These are phyloP conservation scores for Mariannaea sp. DNA, from an alignment of 2,329 filamentous ascomycete genomes.

Conservation along the genomic window DNA sequence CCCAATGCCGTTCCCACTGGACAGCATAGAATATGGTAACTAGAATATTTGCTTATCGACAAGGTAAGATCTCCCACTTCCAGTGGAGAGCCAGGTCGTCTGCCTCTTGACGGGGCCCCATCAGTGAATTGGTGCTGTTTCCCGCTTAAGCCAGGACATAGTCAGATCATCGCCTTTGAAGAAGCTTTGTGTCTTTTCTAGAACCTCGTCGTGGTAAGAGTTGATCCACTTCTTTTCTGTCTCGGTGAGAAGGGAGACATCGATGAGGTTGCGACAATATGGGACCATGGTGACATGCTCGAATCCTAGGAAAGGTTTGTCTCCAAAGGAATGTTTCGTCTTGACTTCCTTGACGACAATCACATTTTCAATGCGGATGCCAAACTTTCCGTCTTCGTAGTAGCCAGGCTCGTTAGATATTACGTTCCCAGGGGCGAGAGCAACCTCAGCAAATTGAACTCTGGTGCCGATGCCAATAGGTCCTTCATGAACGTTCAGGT, in stretches of 20 bases:
- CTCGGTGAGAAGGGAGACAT: conserved; percentile 70
- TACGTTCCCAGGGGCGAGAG: conserved; percentile 89
- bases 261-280: conserved; percentile 87
- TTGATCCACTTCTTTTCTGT: conserved; percentile 87
- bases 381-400: conserved; percentile 94
- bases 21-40: too few species aligned
- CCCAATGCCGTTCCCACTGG: too few species aligned
- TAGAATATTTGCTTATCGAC: too few species aligned
- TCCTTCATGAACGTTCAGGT: conserved; percentile 95
- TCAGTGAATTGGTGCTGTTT: conserved; percentile 69
- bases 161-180: conserved; percentile 76
- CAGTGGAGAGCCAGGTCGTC: too few species aligned
- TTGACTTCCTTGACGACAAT: conserved; percentile 88
- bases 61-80: too few species aligned
- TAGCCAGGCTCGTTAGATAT: conserved; percentile 96
- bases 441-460: conserved; percentile 87
- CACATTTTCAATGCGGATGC: conserved; percentile 96
- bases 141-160: conserved; percentile 80
- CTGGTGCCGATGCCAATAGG: conserved; percentile 95
- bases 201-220: conserved; percentile 79
- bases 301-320: conserved; percentile 92
- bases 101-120: neutral
- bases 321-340: conserved; percentile 86
- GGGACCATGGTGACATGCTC: conserved; percentile 98
- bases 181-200: conserved; percentile 77